Evolutionary conservation across 768 basidiomycete genomes (phyloP), one percentile per base, ranked within the genome.

Genomic region (Epithele typhae): DNA sequence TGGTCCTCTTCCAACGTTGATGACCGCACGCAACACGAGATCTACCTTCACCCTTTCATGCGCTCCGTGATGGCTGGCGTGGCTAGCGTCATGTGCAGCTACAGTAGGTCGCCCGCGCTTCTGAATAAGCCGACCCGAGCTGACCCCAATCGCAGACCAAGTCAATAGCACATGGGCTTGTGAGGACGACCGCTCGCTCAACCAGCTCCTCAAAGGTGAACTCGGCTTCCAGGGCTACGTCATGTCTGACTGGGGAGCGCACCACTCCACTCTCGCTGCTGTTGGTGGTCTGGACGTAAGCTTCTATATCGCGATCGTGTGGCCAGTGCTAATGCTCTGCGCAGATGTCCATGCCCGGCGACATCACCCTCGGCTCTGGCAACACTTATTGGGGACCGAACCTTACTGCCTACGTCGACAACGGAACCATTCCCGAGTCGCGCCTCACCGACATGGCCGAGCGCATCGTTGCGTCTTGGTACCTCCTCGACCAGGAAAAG

Each of bases 391-490:
- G 80, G 51, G 83, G 85, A n/a, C 67, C 59, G 1, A 87, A 83
- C 60, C 72, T 92, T 25, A 83, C 81, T 1, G 69, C 69, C 22
- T 81, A 73, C 40, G 87, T 93, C 15, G 65, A 74, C 38, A 87
- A 92, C 59, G 82, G 81, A 33, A 82, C 79, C 3, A 85, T 93
- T 42, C 73, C 84, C 0, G 69, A 74, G 52, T 59, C 71, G 3
- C 78, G 87, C 5, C 64, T 87, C 5, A 80, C 84, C 45, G 90
- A 93, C 59, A 91, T 92, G 87, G 89, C 84, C 4, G 81, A 77
- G 8, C 82, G 90, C 24, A 84, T 92, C 55, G 60, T 92, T 21
- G 84, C 87, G 3, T 67, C 72, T 0, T 92, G 80, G 77, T 89
- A 82, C 57, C 65, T 77, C 43, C 71, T 85, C 37, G 68, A 71